Percentiles rank a stretch among this genome's conserved stretches.
phyloP scores from a whole-genome alignment of 2,329 filamentous ascomycete species.

The Neonectria punicea region DNA sequence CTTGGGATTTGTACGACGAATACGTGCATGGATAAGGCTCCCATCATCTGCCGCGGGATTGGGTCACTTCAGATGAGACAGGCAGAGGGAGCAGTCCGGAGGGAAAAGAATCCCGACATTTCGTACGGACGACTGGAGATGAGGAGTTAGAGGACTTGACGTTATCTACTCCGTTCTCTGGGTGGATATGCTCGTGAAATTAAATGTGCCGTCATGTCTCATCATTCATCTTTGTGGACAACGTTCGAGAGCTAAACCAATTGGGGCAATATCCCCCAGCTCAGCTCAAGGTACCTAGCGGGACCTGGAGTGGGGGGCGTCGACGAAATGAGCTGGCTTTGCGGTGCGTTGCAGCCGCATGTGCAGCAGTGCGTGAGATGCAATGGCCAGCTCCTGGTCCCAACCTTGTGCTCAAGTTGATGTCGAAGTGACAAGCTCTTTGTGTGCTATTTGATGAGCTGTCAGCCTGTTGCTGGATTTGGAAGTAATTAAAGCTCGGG shows the following conservation, averaged over 20 bases:
- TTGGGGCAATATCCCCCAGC: constrained; percentile 28
- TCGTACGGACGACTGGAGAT: not conserved
- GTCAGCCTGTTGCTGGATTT: not conserved
- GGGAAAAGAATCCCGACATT: not conserved
- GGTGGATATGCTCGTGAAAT: constrained; percentile 14
- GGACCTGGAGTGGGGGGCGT: constrained; percentile 29
- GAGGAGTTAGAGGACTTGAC: not conserved
- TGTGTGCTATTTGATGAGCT: constrained; percentile 3
- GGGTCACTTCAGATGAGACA: not conserved
- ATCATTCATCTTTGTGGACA: not conserved
- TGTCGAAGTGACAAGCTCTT: not conserved
- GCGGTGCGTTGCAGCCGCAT: constrained; percentile 23
- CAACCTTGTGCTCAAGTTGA: constrained; percentile 22
- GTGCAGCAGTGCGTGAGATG: constrained; percentile 20
- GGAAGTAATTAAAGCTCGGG: constrained; percentile 6
- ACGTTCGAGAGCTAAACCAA: constrained; percentile 19
- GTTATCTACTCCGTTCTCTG: not conserved
- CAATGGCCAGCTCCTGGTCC: constrained; percentile 19
- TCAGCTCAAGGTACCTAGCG: constrained; percentile 17
- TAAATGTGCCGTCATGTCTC: constrained; percentile 9
- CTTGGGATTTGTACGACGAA: not conserved
- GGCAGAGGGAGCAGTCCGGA: not conserved
- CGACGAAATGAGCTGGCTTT: constrained; percentile 39
- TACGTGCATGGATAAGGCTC: not conserved
- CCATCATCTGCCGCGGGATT: constrained; percentile 9